A percentile compares a stretch with the other conserved stretches of the same genome.
Conservation (phyloP, 805 yeast species). For the Kluyveromyces dobzhanskii region DNA sequence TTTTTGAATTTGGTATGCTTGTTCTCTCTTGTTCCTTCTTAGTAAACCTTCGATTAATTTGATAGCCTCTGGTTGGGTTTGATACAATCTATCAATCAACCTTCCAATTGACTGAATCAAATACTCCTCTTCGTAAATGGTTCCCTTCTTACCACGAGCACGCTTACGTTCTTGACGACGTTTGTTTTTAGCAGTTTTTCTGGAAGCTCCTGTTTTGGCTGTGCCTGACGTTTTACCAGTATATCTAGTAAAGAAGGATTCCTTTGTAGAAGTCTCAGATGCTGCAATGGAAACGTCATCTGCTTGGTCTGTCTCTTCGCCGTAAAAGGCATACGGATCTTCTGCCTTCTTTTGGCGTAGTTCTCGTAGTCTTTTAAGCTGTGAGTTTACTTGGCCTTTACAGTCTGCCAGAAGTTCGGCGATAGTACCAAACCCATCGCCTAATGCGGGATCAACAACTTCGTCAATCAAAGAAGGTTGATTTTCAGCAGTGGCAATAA, state of each 20-base stretch:
- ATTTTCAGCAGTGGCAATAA: slow-evolving; percentile 45
- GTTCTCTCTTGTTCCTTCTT: slow-evolving; percentile 63
- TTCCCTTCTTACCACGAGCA: slow-evolving; percentile 97
- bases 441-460: slow-evolving; percentile 62
- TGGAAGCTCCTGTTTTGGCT: slow-evolving; percentile 91
- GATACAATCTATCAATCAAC: slow-evolving; percentile 69
- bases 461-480: slow-evolving; percentile 40
- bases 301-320: slow-evolving; percentile 65
- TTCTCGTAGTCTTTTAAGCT: slow-evolving; percentile 74
- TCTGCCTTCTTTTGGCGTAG: slow-evolving; percentile 72
- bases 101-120: slow-evolving; percentile 82
- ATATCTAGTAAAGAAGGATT: slow-evolving; percentile 89
- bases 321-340: slow-evolving; percentile 83
- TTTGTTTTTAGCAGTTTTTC: slow-evolving; percentile 84
- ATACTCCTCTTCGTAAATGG: slow-evolving; percentile 95
- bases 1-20: slow-evolving; percentile 74
- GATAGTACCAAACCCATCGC: slow-evolving; percentile 80
- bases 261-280: slow-evolving; percentile 85
- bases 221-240: slow-evolving; percentile 96
- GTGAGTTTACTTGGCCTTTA: slow-evolving; percentile 74
- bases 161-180: slow-evolving; percentile 93
- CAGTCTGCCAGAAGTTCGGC: slow-evolving; percentile 95
- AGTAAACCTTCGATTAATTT: slow-evolving; percentile 67
- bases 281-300: slow-evolving; percentile 95
- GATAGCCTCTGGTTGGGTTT: slow-evolving; percentile 66